These are phyloP conservation scores for Pelargonium cotyledonis DNA, from an alignment of 441 rosid genomes.

Conservation along the genomic window DNA sequence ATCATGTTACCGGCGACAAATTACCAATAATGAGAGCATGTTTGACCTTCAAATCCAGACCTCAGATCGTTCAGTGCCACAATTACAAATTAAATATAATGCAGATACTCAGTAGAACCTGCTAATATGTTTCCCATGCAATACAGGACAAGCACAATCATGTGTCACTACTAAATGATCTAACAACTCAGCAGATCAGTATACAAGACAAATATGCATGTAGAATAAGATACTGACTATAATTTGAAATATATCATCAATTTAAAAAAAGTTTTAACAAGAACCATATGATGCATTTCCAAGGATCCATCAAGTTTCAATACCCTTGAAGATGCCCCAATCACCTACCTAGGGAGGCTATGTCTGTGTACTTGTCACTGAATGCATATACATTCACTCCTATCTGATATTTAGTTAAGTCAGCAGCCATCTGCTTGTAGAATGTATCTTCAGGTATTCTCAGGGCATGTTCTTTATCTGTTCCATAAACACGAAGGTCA, in stretches of 20 bases:
- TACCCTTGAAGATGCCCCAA: slow-evolving; percentile 8
- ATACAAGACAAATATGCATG: background rate
- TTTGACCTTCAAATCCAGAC: background rate
- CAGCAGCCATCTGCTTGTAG: slow-evolving; percentile 99
- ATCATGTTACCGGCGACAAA: background rate
- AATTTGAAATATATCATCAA: background rate
- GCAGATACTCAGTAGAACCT: background rate
- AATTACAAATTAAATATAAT: background rate
- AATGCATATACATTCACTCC: slow-evolving; percentile 84
- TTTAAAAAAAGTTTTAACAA: background rate
- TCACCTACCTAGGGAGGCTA: slow-evolving; percentile 83
- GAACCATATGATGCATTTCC: background rate
- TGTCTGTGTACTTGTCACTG: slow-evolving; percentile 88
- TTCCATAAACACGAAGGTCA: slow-evolving; percentile 91
- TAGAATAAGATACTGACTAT: background rate
- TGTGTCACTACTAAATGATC: background rate
- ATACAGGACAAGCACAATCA: background rate
- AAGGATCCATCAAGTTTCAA: background rate
- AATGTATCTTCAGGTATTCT: slow-evolving; percentile 90
- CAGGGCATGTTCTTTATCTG: slow-evolving; percentile 81
- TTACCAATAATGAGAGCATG: background rate
- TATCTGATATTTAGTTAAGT: slow-evolving; percentile 92
- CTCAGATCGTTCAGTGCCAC: background rate
- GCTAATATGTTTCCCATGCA: background rate
- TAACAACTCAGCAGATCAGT: background rate